A percentile compares a stretch with the other conserved stretches of the same genome.
Evolutionary conservation across 164 flowering plant genomes (phyloP).

Genomic region (Paratinospora sagittata): DNA sequence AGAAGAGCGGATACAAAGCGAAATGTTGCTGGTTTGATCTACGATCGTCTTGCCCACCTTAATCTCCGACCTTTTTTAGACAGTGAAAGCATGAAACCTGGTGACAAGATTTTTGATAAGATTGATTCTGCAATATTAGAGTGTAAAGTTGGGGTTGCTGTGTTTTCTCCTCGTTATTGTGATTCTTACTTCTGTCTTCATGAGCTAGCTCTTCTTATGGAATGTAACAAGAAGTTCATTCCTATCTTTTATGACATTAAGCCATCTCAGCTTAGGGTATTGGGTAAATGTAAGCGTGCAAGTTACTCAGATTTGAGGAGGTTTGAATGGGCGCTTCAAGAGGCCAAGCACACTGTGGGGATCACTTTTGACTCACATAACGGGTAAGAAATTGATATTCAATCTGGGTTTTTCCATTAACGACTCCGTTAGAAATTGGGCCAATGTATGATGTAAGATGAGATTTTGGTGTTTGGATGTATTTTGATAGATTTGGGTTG

Average conservation of each 20-base stretch:
- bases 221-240: conserved; percentile 39
- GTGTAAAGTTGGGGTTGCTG: conserved; percentile 46
- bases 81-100: conserved; percentile 59
- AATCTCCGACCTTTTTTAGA: conserved; percentile 48
- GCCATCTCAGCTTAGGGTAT: conserved; percentile 50
- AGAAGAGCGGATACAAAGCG: conserved; percentile 50
- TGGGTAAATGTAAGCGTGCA: conserved; percentile 21
- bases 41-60: conserved; percentile 25
- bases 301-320: conserved; percentile 25
- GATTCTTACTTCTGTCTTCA: conserved; percentile 63
- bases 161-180: conserved; percentile 61
- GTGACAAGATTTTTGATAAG: conserved; percentile 47
- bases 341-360: conserved; percentile 26
- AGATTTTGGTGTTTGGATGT: neutral
- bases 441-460: no score
- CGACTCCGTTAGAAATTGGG: no score
- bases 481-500: no score
- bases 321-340: conserved; percentile 45
- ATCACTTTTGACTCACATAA: neutral
- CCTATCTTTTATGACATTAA: conserved; percentile 59
- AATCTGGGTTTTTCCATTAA: no score
- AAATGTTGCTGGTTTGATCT: conserved; percentile 42
- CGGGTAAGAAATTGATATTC: neutral
- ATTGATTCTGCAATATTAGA: conserved; percentile 33
- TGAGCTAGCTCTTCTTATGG: conserved; percentile 50